Percentiles rank a stretch among this genome's conserved stretches.
Evolutionary conservation across 352 stramenopile genomes (phyloP).

Genomic region (Phytopythium delawarense): DNA sequence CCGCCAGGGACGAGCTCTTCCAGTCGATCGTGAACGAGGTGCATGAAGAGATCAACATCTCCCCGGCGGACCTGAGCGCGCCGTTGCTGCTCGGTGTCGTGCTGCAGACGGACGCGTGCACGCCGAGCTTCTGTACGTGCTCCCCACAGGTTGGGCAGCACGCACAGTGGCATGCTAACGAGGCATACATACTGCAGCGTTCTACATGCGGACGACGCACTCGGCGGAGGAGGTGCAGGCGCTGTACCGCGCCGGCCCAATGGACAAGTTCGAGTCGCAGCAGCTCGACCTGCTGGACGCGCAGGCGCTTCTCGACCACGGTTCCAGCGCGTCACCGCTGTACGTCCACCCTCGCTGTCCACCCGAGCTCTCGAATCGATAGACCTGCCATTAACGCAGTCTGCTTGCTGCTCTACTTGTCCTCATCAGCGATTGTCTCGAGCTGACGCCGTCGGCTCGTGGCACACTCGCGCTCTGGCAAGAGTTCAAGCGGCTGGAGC

Average conservation of each 20-base stretch:
- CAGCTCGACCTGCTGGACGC: conserved; percentile 42
- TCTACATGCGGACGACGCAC: conserved; percentile 42
- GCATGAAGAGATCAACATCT: conserved; percentile 76
- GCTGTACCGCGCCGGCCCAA: conserved; percentile 38
- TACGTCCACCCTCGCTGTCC: conserved; percentile 13
- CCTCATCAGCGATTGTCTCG: conserved; percentile 20
- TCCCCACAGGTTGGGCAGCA: neutral
- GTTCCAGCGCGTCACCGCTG: conserved; percentile 15
- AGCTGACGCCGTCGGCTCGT: conserved; percentile 43
- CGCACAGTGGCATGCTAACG: neutral
- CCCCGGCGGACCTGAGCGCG: conserved; percentile 24
- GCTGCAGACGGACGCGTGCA: conserved; percentile 58
- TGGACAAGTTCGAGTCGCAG: conserved; percentile 58
- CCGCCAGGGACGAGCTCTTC: conserved; percentile 48
- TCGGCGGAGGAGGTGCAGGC: conserved; percentile 29
- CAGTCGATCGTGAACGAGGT: conserved; percentile 70
- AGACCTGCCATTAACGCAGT: neutral
- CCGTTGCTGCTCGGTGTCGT: conserved; percentile 71
- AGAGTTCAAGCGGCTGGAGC: conserved; percentile 23
- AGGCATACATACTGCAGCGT: conserved; percentile 24
- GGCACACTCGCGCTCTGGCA: conserved; percentile 43
- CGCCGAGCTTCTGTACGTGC: conserved; percentile 70
- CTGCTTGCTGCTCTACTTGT: neutral
- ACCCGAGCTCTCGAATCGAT: neutral
- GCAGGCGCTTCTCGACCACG: conserved; percentile 20